phyloP scores from a whole-genome alignment of 768 basidiomycete species.

The Lactarius vividus region DNA sequence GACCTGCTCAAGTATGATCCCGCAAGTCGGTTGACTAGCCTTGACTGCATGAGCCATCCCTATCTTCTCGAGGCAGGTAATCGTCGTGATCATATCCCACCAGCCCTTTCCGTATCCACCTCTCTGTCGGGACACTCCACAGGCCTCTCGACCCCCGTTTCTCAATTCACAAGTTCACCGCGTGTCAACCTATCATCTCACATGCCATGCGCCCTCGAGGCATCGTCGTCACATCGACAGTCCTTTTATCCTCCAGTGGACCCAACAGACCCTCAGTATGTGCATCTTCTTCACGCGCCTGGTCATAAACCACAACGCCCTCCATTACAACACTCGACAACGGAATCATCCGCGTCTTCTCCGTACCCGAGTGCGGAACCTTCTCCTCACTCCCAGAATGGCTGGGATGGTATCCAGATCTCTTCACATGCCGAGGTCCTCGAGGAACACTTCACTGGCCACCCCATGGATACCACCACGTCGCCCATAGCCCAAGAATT shows the following conservation, averaged over 20 bases:
- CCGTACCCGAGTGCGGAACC: conserved; percentile 27
- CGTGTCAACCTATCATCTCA: conserved; percentile 24
- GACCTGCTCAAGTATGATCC: conserved; percentile 94
- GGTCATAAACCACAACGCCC: conserved; percentile 22
- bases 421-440: conserved; percentile 50
- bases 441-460: conserved; percentile 41
- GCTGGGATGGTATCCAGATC: conserved; percentile 61
- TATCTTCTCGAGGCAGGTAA: conserved; percentile 78
- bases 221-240: conserved; percentile 26
- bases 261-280: conserved; percentile 21
- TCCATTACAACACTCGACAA: conserved; percentile 26
- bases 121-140: conserved; percentile 41
- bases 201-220: conserved; percentile 12
- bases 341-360: conserved; percentile 23
- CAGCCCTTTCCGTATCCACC: conserved; percentile 23
- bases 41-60: conserved; percentile 81
- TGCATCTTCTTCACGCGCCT: conserved; percentile 9
- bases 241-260: conserved; percentile 23
- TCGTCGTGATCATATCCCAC: conserved; percentile 17
- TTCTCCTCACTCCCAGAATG: conserved; percentile 30
- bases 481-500: conserved; percentile 54
- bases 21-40: conserved; percentile 77
- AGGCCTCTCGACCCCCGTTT: conserved; percentile 25
- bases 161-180: conserved; percentile 25
- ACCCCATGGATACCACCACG: conserved; percentile 50